Conservation (phyloP, 306 rosid genomes). For the Coriaria nepalensis region DNA sequence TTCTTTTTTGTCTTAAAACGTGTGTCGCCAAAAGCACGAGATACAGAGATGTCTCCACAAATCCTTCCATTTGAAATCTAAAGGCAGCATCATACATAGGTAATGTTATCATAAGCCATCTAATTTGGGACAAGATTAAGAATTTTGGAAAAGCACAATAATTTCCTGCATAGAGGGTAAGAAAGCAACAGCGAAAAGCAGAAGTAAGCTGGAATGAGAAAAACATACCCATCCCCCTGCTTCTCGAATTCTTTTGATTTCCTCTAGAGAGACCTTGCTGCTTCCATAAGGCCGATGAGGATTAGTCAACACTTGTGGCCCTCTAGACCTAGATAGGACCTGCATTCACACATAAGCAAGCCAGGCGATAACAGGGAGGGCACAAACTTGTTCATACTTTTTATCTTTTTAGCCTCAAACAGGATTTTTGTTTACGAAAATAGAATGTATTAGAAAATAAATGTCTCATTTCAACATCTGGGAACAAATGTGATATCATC, state of each 20-base stretch:
- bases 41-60: slow-evolving; percentile 93
- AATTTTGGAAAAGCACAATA: slow-evolving; percentile 4
- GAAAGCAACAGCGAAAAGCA: slow-evolving; percentile 18
- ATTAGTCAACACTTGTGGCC: slow-evolving; percentile 60
- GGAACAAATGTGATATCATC: too few species aligned
- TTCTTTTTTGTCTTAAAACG: slow-evolving; percentile 90
- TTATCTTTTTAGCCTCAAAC: too few species aligned
- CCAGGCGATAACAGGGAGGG: too few species aligned
- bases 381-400: too few species aligned
- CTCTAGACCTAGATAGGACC: slow-evolving; percentile 79
- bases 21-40: slow-evolving; percentile 94
- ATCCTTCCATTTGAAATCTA: slow-evolving; percentile 82
- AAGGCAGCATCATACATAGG: slow-evolving; percentile 19
- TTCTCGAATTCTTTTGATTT: slow-evolving; percentile 86
- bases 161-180: neutral
- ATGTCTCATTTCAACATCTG: too few species aligned
- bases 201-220: slow-evolving; percentile 14
- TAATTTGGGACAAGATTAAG: slow-evolving; percentile 1
- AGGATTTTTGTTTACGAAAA: too few species aligned
- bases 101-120: slow-evolving; percentile 16
- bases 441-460: too few species aligned
- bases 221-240: slow-evolving; percentile 99
- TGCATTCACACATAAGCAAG: slow-evolving; percentile 40
- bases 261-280: slow-evolving; percentile 66
- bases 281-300: slow-evolving; percentile 94